Evolutionary conservation across 1,284 basidiomycete genomes (phyloP), one percentile per base, ranked within the genome.

Genomic region (Thelephora terrestris): DNA sequence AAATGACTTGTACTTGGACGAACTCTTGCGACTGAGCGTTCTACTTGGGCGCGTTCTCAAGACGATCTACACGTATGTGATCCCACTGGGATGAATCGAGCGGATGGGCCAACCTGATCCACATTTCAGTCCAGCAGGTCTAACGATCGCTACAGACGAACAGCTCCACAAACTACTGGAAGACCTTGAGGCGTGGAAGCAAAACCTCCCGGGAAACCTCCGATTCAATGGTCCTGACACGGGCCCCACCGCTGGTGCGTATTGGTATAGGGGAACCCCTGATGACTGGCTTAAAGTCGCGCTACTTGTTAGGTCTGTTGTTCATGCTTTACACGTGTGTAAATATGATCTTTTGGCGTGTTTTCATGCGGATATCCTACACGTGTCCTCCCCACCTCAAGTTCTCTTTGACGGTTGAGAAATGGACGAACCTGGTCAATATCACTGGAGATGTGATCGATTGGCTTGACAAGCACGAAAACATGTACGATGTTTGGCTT

Each of bases 331-430:
- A 89, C 61, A 78, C 85, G n/a, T 88, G 87, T 57, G 81, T 94
- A 38, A 83, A 82, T 58, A 88, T 90, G 81, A 83, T 89, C 63
- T 89, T 93, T 68, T 93, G 87, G 87, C 81, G 90, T 47, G 86
- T 94, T 17, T 96, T 96, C 70, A 92, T 95, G 87, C 79, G 92
- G 47, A 89, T 95, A 63, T 90, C 87, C 52, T 93, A 94, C 66
- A 76, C 79, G 24, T 89, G 82, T 62, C 91, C 89, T 14, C 76
- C 78, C 10, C 91, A 91, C 63, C 78, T 95, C 59, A 89, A 84
- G 60, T 88, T 96, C 58, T 76, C 76, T 24, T 71, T 95, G 53
- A 89, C 85, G 2, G 76, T 88, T 42, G 81, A 84, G 57, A 76
- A 81, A 50, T 96, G 91, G 91, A 77, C 74, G 34, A 68, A 72